Evolutionary conservation across 345 rosid genomes (phyloP), one percentile per base, ranked within the genome.

Genomic region (Cardamine occulta): DNA sequence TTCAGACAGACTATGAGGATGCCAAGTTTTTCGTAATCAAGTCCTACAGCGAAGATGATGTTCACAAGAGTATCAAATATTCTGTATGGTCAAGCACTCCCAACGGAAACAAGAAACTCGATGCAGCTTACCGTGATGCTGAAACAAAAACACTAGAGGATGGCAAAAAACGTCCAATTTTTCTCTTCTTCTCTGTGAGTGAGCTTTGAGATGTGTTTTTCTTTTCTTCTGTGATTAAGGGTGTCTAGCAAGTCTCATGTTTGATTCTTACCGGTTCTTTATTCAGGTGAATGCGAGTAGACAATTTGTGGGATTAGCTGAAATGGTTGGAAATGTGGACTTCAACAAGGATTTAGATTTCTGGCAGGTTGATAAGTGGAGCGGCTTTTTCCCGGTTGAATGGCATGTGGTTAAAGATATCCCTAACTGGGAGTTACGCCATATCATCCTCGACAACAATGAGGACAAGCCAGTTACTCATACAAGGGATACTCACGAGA

Each of bases 301-400:
- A 51, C 93, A 90, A 63, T 90, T 88, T 81, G 91, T 90, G 70
- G 96, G 96, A 17, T 48, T 87, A 54, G 96, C 96, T 39, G 91
- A 90, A 84, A 90, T 90, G 93, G 78, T 84, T 48, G 93, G 93
- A 63, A 77, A 74, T 56, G 90, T 90, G 17, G 93, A 90, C 82
- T 87, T 87, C 63, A 72, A 86, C 26, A 88, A 86, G 75, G 91
- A 90, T 71, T 84, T 90, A 85, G 89, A 84, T 74, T 90, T 90
- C 76, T 90, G 96, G 96, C 90, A 87, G 69, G 78, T 88, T 66
- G 91, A 88, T 75, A 90, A 87, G 76, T 90, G 96, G 96, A 84
- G 72, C 44, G 96, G 96, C 18, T 90, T 90, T 68, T 88, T 90
- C 74, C 93, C 93, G 0, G 84, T 90, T 17, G 85, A 86, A 54